phyloP scores from a whole-genome alignment of 768 basidiomycete species.

The Paxillus rubicundulus region DNA sequence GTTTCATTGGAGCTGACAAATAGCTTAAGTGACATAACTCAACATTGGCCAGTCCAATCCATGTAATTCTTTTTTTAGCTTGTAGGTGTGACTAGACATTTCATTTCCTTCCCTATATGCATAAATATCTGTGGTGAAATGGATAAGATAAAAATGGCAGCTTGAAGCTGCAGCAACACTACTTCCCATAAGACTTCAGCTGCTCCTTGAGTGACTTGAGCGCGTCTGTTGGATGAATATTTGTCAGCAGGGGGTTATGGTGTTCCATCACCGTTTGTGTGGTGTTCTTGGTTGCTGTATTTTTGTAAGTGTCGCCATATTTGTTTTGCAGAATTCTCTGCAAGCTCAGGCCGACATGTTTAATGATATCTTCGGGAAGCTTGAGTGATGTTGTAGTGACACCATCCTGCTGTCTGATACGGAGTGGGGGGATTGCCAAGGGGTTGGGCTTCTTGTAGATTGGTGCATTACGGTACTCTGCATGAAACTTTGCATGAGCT shows the following conservation, averaged over 20 bases:
- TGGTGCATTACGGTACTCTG: not conserved
- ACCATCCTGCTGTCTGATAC: not conserved
- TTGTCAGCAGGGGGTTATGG: not conserved
- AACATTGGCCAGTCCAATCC: too few species aligned
- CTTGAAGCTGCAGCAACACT: too few species aligned
- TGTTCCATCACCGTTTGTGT: not conserved
- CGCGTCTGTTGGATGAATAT: not conserved
- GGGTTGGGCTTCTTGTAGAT: slow-evolving; percentile 2
- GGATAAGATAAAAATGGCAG: too few species aligned
- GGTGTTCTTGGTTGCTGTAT: not conserved
- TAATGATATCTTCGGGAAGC: slow-evolving; percentile 1
- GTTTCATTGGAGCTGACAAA: too few species aligned
- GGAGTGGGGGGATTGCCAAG: not conserved
- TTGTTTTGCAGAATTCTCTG: not conserved
- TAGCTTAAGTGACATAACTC: too few species aligned
- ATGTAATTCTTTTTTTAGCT: too few species aligned
- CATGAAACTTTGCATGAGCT: not conserved
- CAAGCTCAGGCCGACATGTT: not conserved
- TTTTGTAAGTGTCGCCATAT: slow-evolving; percentile 5
- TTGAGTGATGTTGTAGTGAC: not conserved
- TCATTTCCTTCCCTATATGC: too few species aligned
- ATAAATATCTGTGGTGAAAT: too few species aligned
- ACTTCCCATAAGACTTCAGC: slow-evolving; percentile 3
- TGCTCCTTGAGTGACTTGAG: not conserved
- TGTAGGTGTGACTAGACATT: too few species aligned